Evolutionary conservation across 371 early-diverging fungal species (phyloP).

Genomic region (Mucor circinelloides): DNA sequence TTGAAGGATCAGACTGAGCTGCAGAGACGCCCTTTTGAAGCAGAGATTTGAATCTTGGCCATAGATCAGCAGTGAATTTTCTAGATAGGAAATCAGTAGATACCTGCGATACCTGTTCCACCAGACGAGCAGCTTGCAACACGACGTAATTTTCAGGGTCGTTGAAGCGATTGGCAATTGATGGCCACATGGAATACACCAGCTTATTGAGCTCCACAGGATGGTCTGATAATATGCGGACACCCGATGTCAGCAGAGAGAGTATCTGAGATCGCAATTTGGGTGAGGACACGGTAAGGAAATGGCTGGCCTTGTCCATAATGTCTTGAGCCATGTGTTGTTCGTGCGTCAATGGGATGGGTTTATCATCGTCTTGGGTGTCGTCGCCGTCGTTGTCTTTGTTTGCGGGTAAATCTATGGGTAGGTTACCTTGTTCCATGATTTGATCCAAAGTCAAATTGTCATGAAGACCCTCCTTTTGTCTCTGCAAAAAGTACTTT

Average conservation of each 20-base stretch:
- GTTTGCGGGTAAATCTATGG: constrained; percentile 10
- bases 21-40: constrained; percentile 17
- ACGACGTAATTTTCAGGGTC: constrained; percentile 57
- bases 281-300: constrained; percentile 55
- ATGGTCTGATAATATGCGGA: constrained; percentile 32
- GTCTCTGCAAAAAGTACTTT: constrained; percentile 44
- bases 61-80: constrained; percentile 52
- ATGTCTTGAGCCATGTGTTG: constrained; percentile 43
- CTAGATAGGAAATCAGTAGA: constrained; percentile 52
- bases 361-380: constrained; percentile 10
- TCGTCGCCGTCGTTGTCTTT: constrained; percentile 3
- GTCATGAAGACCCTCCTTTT: constrained; percentile 27
- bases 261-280: constrained; percentile 54
- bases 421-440: constrained; percentile 11
- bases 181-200: constrained; percentile 60
- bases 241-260: constrained; percentile 37
- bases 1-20: constrained; percentile 7
- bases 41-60: constrained; percentile 47
- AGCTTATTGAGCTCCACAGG: constrained; percentile 48
- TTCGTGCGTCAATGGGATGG: constrained; percentile 31
- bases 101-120: constrained; percentile 33
- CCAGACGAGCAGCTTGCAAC: constrained; percentile 45
- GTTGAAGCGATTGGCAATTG: constrained; percentile 45
- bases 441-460: constrained; percentile 25
- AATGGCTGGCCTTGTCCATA: constrained; percentile 49